Evolutionary conservation across 2,329 filamentous ascomycete genomes (phyloP).

Genomic region (Fonsecaea pugnacius): DNA sequence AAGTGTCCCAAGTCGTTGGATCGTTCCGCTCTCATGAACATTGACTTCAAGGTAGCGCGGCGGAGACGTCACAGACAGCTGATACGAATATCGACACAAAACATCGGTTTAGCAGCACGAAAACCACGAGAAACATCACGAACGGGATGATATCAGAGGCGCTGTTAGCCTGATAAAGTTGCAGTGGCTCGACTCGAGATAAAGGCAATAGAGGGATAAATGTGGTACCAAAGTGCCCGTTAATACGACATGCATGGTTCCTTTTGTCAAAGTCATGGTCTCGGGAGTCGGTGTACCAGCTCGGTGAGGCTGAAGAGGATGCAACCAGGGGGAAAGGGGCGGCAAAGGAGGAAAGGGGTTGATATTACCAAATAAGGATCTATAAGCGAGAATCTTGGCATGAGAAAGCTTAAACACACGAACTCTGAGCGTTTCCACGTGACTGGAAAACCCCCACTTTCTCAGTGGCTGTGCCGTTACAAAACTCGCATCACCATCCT

Average conservation of each 20-base stretch:
- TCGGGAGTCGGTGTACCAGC: slow-evolving; percentile 1
- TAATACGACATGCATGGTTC: background rate
- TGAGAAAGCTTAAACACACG: slow-evolving; percentile 11
- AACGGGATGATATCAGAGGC: background rate
- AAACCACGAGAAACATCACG: background rate
- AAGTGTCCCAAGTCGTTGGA: slow-evolving; percentile 71
- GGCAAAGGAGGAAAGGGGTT: background rate
- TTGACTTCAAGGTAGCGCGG: background rate
- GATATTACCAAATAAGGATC: background rate
- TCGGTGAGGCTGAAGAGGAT: background rate
- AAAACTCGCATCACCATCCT: background rate
- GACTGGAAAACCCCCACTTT: slow-evolving; percentile 5
- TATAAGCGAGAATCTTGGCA: slow-evolving; percentile 3
- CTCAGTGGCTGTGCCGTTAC: background rate
- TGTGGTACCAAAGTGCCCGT: background rate
- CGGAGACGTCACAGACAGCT: background rate
- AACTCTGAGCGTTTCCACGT: slow-evolving; percentile 13
- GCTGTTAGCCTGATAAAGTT: background rate
- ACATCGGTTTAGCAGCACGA: background rate
- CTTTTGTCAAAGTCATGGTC: background rate
- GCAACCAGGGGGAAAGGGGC: background rate
- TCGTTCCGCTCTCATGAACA: too few species aligned
- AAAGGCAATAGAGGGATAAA: background rate
- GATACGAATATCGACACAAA: background rate
- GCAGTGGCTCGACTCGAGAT: background rate